A percentile compares a stretch with the other conserved stretches of the same genome.
Conservation (phyloP, 441 rosid species). For the Pelargonium australe region DNA sequence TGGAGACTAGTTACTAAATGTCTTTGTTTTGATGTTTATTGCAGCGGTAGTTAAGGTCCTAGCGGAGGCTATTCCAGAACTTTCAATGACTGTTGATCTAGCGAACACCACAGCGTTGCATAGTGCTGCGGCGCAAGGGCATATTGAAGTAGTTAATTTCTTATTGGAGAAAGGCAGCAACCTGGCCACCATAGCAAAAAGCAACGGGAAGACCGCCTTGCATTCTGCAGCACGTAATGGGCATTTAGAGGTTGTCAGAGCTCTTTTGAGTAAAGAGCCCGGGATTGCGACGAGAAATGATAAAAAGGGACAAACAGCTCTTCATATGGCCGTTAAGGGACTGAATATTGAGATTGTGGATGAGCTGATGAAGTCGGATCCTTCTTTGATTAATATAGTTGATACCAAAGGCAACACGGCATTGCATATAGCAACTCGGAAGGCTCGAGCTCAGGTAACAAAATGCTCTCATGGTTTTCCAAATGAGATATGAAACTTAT, state of each 20-base stretch:
- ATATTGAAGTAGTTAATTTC: neutral
- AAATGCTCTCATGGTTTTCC: neutral
- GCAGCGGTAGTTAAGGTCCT: neutral
- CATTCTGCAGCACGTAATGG: slow-evolving; percentile 18
- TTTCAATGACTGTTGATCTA: neutral
- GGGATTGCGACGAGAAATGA: slow-evolving; percentile 9
- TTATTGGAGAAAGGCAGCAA: neutral
- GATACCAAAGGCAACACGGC: slow-evolving; percentile 22
- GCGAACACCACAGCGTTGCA: slow-evolving; percentile 7
- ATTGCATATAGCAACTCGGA: slow-evolving; percentile 19
- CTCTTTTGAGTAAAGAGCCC: slow-evolving; percentile 13
- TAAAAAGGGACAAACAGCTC: slow-evolving; percentile 16
- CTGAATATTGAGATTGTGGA: slow-evolving; percentile 15
- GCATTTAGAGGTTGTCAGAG: slow-evolving; percentile 13
- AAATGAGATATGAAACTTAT: too few relatives aligned
- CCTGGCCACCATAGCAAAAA: neutral
- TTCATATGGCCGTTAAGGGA: slow-evolving; percentile 16
- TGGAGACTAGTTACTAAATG: neutral
- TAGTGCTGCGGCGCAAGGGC: slow-evolving; percentile 14
- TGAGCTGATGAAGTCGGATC: slow-evolving; percentile 12
- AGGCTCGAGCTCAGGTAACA: slow-evolving; percentile 7
- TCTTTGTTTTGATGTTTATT: slow-evolving; percentile 4
- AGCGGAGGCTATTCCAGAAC: neutral
- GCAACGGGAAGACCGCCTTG: slow-evolving; percentile 7
- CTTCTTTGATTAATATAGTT: neutral